phyloP scores from a whole-genome alignment of 371 early-diverging fungal species.

The Quaeritorhiza haematococci region DNA sequence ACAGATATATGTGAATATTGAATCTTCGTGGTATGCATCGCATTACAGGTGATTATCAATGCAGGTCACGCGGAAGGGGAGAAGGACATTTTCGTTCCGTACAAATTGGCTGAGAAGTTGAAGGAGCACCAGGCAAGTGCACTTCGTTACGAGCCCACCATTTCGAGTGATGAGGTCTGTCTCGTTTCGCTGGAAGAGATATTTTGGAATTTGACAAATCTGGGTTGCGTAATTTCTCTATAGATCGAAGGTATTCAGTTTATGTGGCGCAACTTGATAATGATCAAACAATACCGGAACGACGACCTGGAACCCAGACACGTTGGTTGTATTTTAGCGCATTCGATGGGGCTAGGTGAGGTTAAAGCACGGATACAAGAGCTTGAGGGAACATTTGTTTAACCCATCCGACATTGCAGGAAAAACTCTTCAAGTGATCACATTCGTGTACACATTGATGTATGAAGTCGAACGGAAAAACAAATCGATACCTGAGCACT shows the following conservation, averaged over 20 bases:
- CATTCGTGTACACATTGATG: constrained; percentile 62
- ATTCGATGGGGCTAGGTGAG: constrained; percentile 82
- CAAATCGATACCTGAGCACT: constrained; percentile 37
- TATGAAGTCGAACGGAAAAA: constrained; percentile 37
- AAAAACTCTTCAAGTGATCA: constrained; percentile 79
- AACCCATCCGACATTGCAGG: constrained; percentile 3
- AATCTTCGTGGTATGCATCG: constrained; percentile 4
- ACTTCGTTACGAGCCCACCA: too few relatives aligned
- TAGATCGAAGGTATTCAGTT: constrained; percentile 70
- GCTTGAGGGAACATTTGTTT: neutral
- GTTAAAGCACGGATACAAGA: neutral
- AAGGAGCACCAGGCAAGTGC: constrained; percentile 56
- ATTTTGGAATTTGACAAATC: neutral
- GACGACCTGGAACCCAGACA: constrained; percentile 7
- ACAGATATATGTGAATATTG: neutral
- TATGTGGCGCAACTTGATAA: constrained; percentile 71
- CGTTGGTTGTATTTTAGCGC: constrained; percentile 78
- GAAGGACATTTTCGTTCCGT: constrained; percentile 45
- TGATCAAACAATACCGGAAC: constrained; percentile 37
- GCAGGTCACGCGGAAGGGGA: constrained; percentile 46
- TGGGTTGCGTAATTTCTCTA: neutral
- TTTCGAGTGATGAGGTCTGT: neutral
- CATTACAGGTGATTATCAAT: constrained; percentile 42
- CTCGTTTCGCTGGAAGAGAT: constrained; percentile 2
- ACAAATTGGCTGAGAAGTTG: constrained; percentile 42